Percentiles rank a stretch among this genome's conserved stretches.
phyloP scores from a whole-genome alignment of 345 rosid species.

The Theobroma cacao region DNA sequence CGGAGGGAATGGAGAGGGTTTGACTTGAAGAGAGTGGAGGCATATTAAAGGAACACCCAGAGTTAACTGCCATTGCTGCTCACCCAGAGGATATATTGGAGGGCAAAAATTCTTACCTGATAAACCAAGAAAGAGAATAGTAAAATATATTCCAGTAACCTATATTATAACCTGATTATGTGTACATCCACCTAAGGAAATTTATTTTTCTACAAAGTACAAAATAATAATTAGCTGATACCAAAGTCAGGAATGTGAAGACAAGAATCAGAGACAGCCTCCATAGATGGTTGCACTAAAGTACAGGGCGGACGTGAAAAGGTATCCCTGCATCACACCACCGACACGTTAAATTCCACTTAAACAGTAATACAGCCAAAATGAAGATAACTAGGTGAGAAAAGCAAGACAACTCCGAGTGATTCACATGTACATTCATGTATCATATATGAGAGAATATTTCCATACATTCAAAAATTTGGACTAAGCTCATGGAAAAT shows the following conservation, averaged over 20 bases:
- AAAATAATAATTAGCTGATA: constrained; percentile 25
- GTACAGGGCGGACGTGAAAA: constrained; percentile 85
- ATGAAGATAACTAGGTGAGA: background rate
- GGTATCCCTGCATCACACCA: constrained; percentile 75
- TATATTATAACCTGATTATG: background rate
- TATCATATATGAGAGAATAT: background rate
- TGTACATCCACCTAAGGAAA: background rate
- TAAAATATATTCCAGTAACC: constrained; percentile 4
- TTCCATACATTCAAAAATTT: background rate
- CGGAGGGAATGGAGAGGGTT: constrained; percentile 89
- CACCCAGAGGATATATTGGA: constrained; percentile 83
- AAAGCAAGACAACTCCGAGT: background rate
- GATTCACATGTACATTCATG: background rate
- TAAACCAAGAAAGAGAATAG: constrained; percentile 14
- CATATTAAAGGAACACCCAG: constrained; percentile 73
- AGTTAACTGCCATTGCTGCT: constrained; percentile 59
- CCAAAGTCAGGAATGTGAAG: constrained; percentile 75
- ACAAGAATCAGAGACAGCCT: constrained; percentile 41
- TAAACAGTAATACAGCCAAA: background rate
- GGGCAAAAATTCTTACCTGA: constrained; percentile 83
- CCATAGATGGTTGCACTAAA: constrained; percentile 89
- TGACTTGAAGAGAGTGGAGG: constrained; percentile 81
- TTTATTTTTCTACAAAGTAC: background rate
- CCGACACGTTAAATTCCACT: background rate
- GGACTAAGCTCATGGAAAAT: background rate